Percentiles rank a stretch among this genome's conserved stretches.
Evolutionary conservation across 331 rosid genomes (phyloP).

Genomic region (Stylosanthes scabra): DNA sequence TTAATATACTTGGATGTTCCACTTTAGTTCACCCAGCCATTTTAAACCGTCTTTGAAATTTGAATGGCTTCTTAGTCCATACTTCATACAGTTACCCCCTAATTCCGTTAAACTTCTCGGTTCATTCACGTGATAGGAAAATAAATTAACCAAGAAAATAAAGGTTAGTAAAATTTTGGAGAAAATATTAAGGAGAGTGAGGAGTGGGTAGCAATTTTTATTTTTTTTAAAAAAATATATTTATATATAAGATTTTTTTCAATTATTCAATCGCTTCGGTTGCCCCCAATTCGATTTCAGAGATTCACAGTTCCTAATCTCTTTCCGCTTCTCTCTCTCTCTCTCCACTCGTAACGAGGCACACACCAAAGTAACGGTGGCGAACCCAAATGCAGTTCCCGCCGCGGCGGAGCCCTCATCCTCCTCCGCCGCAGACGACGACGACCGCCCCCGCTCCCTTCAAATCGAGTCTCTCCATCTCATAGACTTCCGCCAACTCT

Average conservation of each 20-base stretch:
- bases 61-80: too few relatives aligned
- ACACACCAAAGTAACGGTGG: slow-evolving; percentile 24
- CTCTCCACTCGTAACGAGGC: background rate
- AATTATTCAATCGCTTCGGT: background rate
- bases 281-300: background rate
- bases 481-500: slow-evolving; percentile 71
- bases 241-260: background rate
- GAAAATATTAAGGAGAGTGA: too few relatives aligned
- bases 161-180: too few relatives aligned
- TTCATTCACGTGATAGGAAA: too few relatives aligned
- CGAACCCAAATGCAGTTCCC: slow-evolving; percentile 55
- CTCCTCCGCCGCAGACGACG: slow-evolving; percentile 31
- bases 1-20: too few relatives aligned
- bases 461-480: slow-evolving; percentile 49
- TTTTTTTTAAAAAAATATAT: too few relatives aligned
- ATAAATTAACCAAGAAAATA: background rate
- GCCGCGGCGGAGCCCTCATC: slow-evolving; percentile 40
- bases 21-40: too few relatives aligned
- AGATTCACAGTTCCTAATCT: slow-evolving; percentile 1
- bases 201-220: background rate
- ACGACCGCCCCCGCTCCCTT: slow-evolving; percentile 16
- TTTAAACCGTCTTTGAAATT: too few relatives aligned
- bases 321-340: background rate
- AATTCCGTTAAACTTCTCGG: too few relatives aligned
- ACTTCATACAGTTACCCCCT: too few relatives aligned